Percentiles rank a stretch among this genome's conserved stretches.
These are phyloP conservation scores for Sporothrix sp. DNA, from an alignment of 2,329 filamentous ascomycete genomes.

Conservation along the genomic window DNA sequence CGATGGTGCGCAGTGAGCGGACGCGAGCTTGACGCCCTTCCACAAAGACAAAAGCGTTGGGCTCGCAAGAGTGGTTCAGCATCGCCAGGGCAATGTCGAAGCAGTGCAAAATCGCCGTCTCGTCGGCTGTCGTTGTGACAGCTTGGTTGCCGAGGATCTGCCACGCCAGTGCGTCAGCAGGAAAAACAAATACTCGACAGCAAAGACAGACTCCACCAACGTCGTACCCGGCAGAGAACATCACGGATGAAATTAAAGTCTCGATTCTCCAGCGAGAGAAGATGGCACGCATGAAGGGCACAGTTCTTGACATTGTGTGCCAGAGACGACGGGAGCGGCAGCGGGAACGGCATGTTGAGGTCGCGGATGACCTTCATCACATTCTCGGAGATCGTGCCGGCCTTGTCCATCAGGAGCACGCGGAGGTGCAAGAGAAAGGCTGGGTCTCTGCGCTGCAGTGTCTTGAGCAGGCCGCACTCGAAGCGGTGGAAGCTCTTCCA, in stretches of 20 bases:
- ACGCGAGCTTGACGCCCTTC: conserved; percentile 25
- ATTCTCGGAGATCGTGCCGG: conserved; percentile 15
- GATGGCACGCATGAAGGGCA: neutral
- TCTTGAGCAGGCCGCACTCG: conserved; percentile 23
- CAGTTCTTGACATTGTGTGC: conserved; percentile 8
- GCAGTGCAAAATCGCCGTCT: conserved; percentile 1
- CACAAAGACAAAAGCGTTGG: conserved; percentile 27
- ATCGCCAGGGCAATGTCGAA: conserved; percentile 25
- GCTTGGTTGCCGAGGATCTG: conserved; percentile 13
- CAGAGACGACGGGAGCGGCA: neutral
- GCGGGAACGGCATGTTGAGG: neutral
- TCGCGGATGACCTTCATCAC: neutral
- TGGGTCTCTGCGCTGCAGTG: conserved; percentile 5
- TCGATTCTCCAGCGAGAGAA: neutral
- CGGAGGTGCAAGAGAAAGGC: conserved; percentile 20
- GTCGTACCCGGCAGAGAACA: conserved; percentile 7
- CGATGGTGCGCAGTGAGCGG: conserved; percentile 24
- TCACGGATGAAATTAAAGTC: conserved; percentile 6
- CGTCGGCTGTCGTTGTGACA: neutral
- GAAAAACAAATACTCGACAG: neutral
- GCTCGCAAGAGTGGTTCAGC: conserved; percentile 30
- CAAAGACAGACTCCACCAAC: neutral
- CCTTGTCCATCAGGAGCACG: conserved; percentile 21
- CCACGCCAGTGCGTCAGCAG: neutral
- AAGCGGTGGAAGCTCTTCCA: conserved; percentile 25